Evolutionary conservation across 441 rosid genomes (phyloP).

Genomic region (Codiaeum variegatum): DNA sequence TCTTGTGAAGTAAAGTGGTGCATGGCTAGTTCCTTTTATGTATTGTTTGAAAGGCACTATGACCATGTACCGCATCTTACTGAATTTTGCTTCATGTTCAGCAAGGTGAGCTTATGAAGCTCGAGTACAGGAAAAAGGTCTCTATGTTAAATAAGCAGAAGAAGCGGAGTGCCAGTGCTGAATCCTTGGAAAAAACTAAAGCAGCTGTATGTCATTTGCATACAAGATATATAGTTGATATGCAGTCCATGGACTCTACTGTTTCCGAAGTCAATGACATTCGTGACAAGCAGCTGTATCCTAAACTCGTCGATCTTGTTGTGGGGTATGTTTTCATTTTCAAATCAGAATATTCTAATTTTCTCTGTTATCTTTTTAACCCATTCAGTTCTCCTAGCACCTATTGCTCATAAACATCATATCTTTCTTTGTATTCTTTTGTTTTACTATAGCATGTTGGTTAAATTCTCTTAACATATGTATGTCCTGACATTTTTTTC

Average conservation of each 20-base stretch:
- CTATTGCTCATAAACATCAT: not conserved
- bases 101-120: conserved; percentile 93
- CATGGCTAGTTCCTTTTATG: not conserved
- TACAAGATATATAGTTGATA: conserved; percentile 92
- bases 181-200: conserved; percentile 80
- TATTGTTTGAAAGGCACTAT: not conserved
- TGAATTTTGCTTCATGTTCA: conserved; percentile 29
- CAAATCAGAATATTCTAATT: not conserved
- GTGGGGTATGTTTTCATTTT: conserved; percentile 45
- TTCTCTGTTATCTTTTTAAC: not conserved
- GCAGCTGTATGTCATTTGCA: conserved; percentile 92
- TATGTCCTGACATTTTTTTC: no score
- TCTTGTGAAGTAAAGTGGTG: conserved; percentile 1
- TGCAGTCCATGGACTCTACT: conserved; percentile 99
- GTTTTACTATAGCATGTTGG: not conserved
- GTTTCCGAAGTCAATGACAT: conserved; percentile 87
- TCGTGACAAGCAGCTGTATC: conserved; percentile 77
- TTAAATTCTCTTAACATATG: not conserved
- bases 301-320: conserved; percentile 74
- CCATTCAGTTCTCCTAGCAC: not conserved
- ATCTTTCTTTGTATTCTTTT: not conserved
- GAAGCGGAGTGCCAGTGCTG: conserved; percentile 70
- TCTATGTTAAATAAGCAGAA: conserved; percentile 58
- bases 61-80: conserved; percentile 16
- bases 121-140: conserved; percentile 84